A percentile compares a stretch with the other conserved stretches of the same genome.
phyloP scores from a whole-genome alignment of 1,284 basidiomycete species.

The Melampsora larici-populina region DNA sequence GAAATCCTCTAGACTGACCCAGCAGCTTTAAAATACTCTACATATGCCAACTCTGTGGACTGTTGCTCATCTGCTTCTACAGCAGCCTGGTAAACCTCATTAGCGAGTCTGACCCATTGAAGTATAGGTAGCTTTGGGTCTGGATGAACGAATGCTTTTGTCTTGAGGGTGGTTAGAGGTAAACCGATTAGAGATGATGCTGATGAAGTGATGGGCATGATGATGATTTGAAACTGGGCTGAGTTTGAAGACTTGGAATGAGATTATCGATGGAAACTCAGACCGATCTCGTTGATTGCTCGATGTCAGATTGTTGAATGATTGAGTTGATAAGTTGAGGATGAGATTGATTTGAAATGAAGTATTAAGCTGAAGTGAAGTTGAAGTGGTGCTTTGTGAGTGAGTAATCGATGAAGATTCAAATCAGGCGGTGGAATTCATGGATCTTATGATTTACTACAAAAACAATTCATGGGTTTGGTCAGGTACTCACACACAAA shows the following conservation, averaged over 20 bases:
- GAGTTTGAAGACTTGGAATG: background rate
- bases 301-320: too few relatives aligned
- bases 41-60: slow-evolving; percentile 22
- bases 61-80: slow-evolving; percentile 19
- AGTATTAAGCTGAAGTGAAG: too few relatives aligned
- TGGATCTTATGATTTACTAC: too few relatives aligned
- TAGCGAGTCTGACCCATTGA: slow-evolving; percentile 28
- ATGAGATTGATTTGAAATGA: too few relatives aligned
- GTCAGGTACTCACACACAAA: too few relatives aligned
- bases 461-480: too few relatives aligned
- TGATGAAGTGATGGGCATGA: slow-evolving; percentile 21
- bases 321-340: too few relatives aligned
- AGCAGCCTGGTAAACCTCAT: slow-evolving; percentile 6
- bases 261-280: background rate
- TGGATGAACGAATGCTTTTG: slow-evolving; percentile 12
- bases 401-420: too few relatives aligned
- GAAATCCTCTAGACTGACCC: slow-evolving; percentile 24
- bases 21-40: slow-evolving; percentile 41
- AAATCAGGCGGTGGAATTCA: too few relatives aligned
- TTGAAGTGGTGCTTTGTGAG: too few relatives aligned
- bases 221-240: slow-evolving; percentile 4
- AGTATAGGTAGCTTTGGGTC: slow-evolving; percentile 1
- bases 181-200: slow-evolving; percentile 1
- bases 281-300: too few relatives aligned
- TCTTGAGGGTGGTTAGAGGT: slow-evolving; percentile 31